These are phyloP conservation scores for Ramicandelaber brevisporus DNA, from an alignment of 192 early-diverging fungal genomes.

Conservation along the genomic window DNA sequence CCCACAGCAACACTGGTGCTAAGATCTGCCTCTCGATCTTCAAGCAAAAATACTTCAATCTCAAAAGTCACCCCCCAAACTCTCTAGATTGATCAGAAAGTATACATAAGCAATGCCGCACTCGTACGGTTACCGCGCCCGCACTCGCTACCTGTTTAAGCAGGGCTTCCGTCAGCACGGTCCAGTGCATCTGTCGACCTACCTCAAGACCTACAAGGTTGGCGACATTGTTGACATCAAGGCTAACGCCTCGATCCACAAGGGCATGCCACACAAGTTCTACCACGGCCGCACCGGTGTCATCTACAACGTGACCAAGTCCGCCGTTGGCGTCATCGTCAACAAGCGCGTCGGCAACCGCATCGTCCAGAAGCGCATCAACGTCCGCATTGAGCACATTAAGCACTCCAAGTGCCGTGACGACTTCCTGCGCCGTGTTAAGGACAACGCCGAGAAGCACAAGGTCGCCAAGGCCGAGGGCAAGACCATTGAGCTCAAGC, in stretches of 20 bases:
- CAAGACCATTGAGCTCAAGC: conserved; percentile 55
- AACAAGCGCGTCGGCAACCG: conserved; percentile 97
- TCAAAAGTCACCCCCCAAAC: not conserved
- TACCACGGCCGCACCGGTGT: conserved; percentile 98
- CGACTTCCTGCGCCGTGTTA: conserved; percentile 92
- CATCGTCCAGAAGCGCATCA: conserved; percentile 95
- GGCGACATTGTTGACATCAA: conserved; percentile 99
- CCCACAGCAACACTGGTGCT: no score
- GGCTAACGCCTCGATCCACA: conserved; percentile 96
- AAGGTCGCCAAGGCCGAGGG: conserved; percentile 63
- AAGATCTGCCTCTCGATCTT: no score
- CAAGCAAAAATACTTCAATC: no score
- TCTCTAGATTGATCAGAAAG: conserved; percentile 18
- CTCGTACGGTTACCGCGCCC: conserved; percentile 83
- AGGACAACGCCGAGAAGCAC: conserved; percentile 70
- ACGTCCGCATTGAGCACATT: conserved; percentile 95
- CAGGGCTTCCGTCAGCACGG: conserved; percentile 93
- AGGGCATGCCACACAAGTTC: conserved; percentile 99
- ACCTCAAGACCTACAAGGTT: conserved; percentile 95
- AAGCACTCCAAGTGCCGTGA: conserved; percentile 98
- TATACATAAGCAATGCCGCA: conserved; percentile 34
- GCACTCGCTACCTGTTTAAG: conserved; percentile 94
- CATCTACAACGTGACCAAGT: conserved; percentile 99
- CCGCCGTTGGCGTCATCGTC: conserved; percentile 91
- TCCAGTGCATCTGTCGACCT: conserved; percentile 80